Base-by-base conservation (phyloP, 2,329 filamentous ascomycete genomes). In the Cladophialophora bantiana region DNA sequence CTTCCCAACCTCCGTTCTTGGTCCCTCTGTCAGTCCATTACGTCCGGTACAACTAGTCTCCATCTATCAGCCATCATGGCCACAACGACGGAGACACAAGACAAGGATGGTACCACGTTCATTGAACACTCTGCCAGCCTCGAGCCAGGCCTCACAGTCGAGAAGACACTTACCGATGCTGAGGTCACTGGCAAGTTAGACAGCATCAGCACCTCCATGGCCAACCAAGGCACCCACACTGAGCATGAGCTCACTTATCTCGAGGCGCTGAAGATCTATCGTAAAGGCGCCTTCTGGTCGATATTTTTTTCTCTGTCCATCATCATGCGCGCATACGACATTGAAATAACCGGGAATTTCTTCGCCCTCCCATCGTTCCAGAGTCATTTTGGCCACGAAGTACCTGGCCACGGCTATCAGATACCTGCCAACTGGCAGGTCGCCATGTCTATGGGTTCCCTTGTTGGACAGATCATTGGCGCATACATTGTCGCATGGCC, bases 391-490 rank as follows among this genome's bases (percentile, higher is more conserved):
- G 67, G 67, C 3, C 48, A 55, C 10, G 31, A 64, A 50, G 26
- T 60, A 15, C 72, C 76, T 18, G 68, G 75, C 0, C 79, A 77
- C 20, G 38, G 36, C 10, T 84, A 84, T 62, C 77, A 80, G 34
- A 75, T 88, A 26, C 80, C 82, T 1, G 82, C 85, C 0, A 78
- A 82, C 0, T 88, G 86, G 86, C 85, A 88, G 73, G 82, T 83
- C 0, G 85, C 81, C 0, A 72, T 88, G 3, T 82, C 80, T 7
- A 86, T 86, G 60, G 86, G 85, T 32, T 83, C 84, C 60, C 81
- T 84, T 63, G 83, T 85, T 20, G 89, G 89, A 45, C 86, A 89
- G 74, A 86, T 91, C 59, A 82, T 91, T 62, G 89, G 89, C 15
- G 81, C 90, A 45, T 78, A 89, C 69, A 80, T 90, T 75, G 90